Base-by-base conservation (phyloP, 306 rosid species). In the Quercus rubra region DNA sequence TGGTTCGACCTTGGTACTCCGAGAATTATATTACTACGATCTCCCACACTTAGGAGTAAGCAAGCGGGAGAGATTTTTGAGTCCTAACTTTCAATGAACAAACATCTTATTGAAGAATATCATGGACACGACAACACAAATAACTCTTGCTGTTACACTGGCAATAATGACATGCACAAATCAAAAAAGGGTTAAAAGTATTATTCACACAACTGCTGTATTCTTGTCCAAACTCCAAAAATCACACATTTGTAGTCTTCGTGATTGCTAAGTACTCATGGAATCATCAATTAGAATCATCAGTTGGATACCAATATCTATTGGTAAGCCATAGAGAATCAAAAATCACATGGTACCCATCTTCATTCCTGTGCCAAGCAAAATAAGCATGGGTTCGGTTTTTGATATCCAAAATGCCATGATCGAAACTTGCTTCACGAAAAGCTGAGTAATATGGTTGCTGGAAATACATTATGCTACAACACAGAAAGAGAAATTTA, bases 381-480 rank as follows among this genome's bases (percentile, higher is more conserved):
- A 84, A 92, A 86, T 83, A 71, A 31, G 97, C 98, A 80, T 92
- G 99, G 4, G 98, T 95, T 80, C 92, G 59, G 78, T 95, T 95
- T 90, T 88, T 89, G 69, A 92, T 84, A 77, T 85, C 91, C 20
- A 95, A 90, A 20, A 89, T 85, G 71, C 88, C 99, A 27, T 95
- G 98, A 28, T 98, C 98, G 20, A 87, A 95, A 81, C 99, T 95
- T 25, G 97, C 95, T 62, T 94, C 97, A 27, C 95, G 75, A 73
- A 63, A 88, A 8, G 97, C 97, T 0, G 97, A 94, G 87, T 94
- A 94, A 4, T 73, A 67, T 9, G 98, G 95, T 57, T 91, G 95
- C 46, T 97, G 97, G 74, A 90, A 88, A 56, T 92, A 85, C 97
- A 94, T 90, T 79, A 95, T 89, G 91, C 79, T 58, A 8, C 80